Base-by-base conservation (phyloP, 106 monocot species). In the Xerophyta viscosa region DNA sequence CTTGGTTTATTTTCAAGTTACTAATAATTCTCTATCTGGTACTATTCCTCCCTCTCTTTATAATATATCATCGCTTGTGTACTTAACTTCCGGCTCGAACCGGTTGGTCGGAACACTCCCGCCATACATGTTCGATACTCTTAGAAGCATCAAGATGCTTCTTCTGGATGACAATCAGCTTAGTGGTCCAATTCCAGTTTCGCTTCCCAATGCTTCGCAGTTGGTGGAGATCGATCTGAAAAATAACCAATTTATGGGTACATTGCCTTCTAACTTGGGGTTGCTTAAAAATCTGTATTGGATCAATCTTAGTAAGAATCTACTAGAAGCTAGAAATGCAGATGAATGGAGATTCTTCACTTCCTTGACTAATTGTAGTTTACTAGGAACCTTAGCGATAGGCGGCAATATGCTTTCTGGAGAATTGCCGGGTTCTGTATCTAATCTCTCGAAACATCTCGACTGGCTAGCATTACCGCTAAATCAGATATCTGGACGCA, bases 311-410 rank as follows among this genome's bases (percentile, higher is more conserved):
- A 20, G 6, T 6, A n/a, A 22, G 17, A 62, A 62, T 48, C 49
- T 50, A 3, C 49, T 62, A 8, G n/a, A n/a, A n/a, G n/a, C n/a
- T n/a, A 10, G 33, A 27, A 36, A 11, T 36, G 62, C 48, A 10
- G 28, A 43, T 50, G 37, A 6, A 19, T 50, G 62, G 50, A 15
- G 6, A 10, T 62, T 62, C 20, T 20, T 50, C 37, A 7, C 31
- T 14, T 50, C 62, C 2, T 25, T 62, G 22, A 31, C 62, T 3
- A 62, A 50, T 26, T 62, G 50, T 25, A 62, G 13, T 36, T 20
- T 15, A 23, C 17, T 50, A 23, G 10, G 10, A 21, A 29, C 3
- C 2, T 48, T 62, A 17, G 2, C 3, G 3, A 20, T 62, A 11
- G 1, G 7, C 2, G n/a, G 18, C 47, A 62, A 62, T 9, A 15